Base-by-base conservation (phyloP, 2,329 filamentous ascomycete species). In the Ophiostoma ips region DNA sequence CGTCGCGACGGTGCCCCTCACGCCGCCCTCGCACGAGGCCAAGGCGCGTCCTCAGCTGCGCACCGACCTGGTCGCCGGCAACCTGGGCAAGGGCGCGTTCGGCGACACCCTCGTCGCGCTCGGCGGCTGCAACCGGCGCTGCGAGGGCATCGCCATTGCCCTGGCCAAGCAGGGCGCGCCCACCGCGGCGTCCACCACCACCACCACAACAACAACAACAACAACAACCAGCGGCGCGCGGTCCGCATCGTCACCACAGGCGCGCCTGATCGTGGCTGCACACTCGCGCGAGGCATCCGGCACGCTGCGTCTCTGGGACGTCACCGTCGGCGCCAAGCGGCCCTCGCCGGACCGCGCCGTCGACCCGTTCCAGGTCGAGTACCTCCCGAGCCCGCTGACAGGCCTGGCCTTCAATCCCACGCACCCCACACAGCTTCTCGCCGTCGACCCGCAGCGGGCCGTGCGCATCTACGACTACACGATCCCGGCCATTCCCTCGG, bases 381-480 rank as follows among this genome's bases (percentile, higher is more conserved):
- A 70, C 55, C 63, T 83, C 5, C 68, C 76, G 0, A 68, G 66
- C 10, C 73, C 77, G 1, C 68, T 81, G 1, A 68, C 67, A 15
- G 67, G 68, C 50, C 71, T 83, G 50, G 70, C 75, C 0, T 83
- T 83, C 62, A 83, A 81, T 59, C 72, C 78, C 0, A 71, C 71
- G 13, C 70, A 77, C 55, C 66, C 71, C 1, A 76, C 73, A 3
- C 77, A 81, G 56, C 68, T 83, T 1, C 68, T 83, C 5, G 68
- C 73, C 9, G 71, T 79, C 19, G 71, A 76, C 28, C 67, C 73
- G 0, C 64, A 72, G 3, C 71, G 78, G 13, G 75, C 74, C 8
- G 73, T 77, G 19, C 71, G 79, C 35, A 71, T 83, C 53, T 83
- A 81, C 60, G 77, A 82, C 60, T 81, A 76, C 57, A 71, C 71